Base-by-base conservation (phyloP, 139 green algal species). In the Monoraphidium neglectum region DNA sequence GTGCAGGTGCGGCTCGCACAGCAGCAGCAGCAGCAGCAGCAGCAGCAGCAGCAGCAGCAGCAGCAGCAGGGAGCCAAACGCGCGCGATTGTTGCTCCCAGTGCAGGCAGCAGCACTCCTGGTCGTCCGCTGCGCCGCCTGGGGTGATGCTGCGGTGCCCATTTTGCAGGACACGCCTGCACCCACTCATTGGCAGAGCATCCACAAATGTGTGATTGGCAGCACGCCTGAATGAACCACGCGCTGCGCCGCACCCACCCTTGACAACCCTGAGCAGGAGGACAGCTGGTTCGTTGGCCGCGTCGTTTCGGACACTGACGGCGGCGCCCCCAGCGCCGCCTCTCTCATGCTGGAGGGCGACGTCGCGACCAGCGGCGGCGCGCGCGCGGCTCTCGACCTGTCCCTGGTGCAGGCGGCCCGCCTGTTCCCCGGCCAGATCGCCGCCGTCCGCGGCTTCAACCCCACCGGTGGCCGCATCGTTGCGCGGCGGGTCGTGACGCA, bases 301-400 rank as follows among this genome's bases (percentile, higher is more conserved):
- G 79, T 97, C 13, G 85, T 88, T 56, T 89, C 43, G 38, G 76
- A 80, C 37, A 74, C 65, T 10, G 68, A 82, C 10, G 78, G 64
- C 18, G 87, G 86, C 4, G 61, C 72, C 6, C 84, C 97, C 18
- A 95, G 94, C 76, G 83, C 83, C 10, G 71, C 87, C 49, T 86
- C 77, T 2, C 65, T 97, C 51, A 49, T 93, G 76, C 84, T 98
- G 59, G 94, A 98, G 85, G 94, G 94, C 28, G 84, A 76, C 68
- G 33, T 85, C 4, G 65, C 73, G 60, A 61, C 57, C 43, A 90
- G 80, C 33, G 73, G 76, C n/a, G 94, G 94, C 1, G 78, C 79
- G 16, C 77, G 93, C 13, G 91, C 93, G 16, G 65, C 70, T 6
- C 77, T 98, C 35, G 90, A 97, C 70, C 76, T 96, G 33, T 82